Evolutionary conservation across 345 rosid genomes (phyloP), one percentile per base, ranked within the genome.

Genomic region (Trapa incisa): DNA sequence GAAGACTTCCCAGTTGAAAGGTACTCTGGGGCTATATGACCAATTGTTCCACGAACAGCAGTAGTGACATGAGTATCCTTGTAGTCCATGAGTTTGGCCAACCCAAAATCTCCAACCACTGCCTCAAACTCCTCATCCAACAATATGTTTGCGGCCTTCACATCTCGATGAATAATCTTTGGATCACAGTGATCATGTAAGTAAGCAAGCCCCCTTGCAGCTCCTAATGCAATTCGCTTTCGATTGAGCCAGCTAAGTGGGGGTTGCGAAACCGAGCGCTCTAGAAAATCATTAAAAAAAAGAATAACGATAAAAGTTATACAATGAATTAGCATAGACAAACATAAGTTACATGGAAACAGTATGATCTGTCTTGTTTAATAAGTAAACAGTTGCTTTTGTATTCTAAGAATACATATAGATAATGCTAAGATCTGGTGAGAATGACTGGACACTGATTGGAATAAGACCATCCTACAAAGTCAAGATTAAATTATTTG

Each of bases 1-100:
- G 92, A 82, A 11, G 98, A 88, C 81, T 86, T 84, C 65, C 97
- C 98, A 5, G 95, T 87, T 11, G 96, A 88, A 53, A 93, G 91
- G 79, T 93, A 93, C 74, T 93, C 98, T 0, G 98, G 98, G 4
- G 97, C 92, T 78, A 93, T 87, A 71, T 93, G 97, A 38, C 98
- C 98, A 17, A 93, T 90, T n/a, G 98, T 90, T 61, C 98, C 98
- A 22, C 97, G 95, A 35, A 93, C 97, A 47, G 92, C 97, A 64
- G 98, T 93, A 29, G 96, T 93, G 56, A 90, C 97, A 72, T 93
- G 94, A 4, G 97, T 87, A 66, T 90, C 97, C 64, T 90, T 90
- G 73, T 90, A 87, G 74, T 88, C 88, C 96, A 93, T 87, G 67
- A 90, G 87, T 75, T 87, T 90, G 64, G 97, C 98, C 61, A 93